Evolutionary conservation across 108 stramenopile species (phyloP), one percentile per base, ranked within the genome.

Genomic region (Craspedostauros australis): DNA sequence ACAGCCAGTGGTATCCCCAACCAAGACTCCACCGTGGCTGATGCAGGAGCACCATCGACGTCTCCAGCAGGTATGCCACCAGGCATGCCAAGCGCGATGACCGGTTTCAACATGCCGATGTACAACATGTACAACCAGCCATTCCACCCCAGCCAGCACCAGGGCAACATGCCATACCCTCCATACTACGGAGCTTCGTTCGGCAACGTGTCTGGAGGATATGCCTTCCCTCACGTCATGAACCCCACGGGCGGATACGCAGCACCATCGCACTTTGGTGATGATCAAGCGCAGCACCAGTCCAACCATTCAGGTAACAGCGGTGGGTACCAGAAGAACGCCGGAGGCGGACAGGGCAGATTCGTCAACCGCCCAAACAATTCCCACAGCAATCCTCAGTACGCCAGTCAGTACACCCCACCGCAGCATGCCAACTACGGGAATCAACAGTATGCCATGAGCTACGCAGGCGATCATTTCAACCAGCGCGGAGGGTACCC

Each of bases 181-280:
- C 76, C 71, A 50, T 62, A 73, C 23, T 86, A 90, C 53, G 88
- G 78, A 18, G 67, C 36, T n/a, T 74, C 70, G 50, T 84, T 84
- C 55, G 82, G 67, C 15, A 77, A 71, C 39, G 81, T 59, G 15
- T 77, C 63, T 8, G 82, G 77, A 5, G 73, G 77, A 36, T 76
- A 60, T 75, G 89, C 68, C 53, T 86, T 77, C 66, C 84, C 67
- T 41, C 85, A 82, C 61, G 62, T 75, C 37, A 82, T 82, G 77
- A 80, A 82, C 28, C 85, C 82, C 43, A 62, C 51, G n/a, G 84
- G 71, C 25, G 82, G 82, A 12, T 85, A 83, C 43, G 84, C 75
- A 46, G 82, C 53, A 25, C 77, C 82, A n/a, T n/a, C n/a, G n/a
- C 64, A 75, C 14, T 77, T 77, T 43, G 72, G 82, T 39, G 76